Evolutionary conservation across 2,329 filamentous ascomycete species (phyloP).

Genomic region (Lasiodiplodia gonubiensis): DNA sequence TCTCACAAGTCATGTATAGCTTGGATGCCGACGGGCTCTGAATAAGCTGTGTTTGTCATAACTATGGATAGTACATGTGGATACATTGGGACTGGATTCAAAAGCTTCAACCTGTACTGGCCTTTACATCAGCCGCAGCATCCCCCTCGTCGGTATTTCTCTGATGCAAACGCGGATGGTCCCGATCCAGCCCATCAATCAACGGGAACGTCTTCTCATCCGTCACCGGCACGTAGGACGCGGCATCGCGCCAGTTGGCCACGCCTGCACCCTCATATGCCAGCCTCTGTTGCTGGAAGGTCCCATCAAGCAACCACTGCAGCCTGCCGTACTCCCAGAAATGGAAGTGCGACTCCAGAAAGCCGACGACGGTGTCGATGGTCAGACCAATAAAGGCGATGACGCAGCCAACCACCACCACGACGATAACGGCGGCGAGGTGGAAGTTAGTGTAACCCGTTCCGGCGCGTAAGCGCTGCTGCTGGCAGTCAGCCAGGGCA

Average conservation of each 20-base stretch:
- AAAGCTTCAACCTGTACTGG: not conserved
- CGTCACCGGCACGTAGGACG: not conserved
- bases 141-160: not conserved
- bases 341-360: not conserved
- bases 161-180: not conserved
- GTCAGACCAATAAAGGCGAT: not conserved
- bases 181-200: conserved; percentile 2
- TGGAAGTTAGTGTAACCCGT: not conserved
- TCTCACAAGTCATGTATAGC: no score
- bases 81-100: not conserved
- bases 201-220: not conserved
- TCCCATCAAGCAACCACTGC: conserved; percentile 4
- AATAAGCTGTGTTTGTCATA: no score
- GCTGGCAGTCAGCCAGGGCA: not conserved
- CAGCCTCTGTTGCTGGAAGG: conserved; percentile 6
- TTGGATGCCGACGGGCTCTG: no score
- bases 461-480: not conserved
- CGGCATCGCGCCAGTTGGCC: not conserved
- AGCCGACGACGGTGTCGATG: not conserved
- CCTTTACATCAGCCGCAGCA: not conserved
- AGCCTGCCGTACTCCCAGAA: not conserved
- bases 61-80: no score
- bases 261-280: not conserved
- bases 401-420: not conserved
- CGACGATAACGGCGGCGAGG: not conserved